Evolutionary conservation across 73 alveolate species (phyloP), one percentile per base, ranked within the genome.

Genomic region (Blepharisma japonicum): DNA sequence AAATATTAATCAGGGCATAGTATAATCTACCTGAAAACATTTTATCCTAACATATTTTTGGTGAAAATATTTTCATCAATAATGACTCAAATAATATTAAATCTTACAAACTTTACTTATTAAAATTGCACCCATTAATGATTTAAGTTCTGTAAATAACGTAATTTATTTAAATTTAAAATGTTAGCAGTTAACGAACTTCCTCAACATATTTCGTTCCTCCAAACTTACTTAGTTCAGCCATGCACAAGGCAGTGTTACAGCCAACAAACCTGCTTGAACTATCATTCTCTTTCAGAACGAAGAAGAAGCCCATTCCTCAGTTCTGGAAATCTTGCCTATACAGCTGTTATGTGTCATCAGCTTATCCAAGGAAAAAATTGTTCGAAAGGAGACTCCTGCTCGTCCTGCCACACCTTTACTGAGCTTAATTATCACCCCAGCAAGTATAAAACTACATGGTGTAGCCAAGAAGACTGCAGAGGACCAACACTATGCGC

Each of bases 351-450:
- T 7, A 23, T 72, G n/a, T 53, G 68, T 42, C 68, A 23, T 38
- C 25, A 7, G 7, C 38, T 68, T n/a, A 23, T 56, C 18, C 56
- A 80, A 80, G 42, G 66, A 6, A 39, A 11, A 25, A n/a, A 50
- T 7, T 80, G 87, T 46, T 55, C 76, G 0, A 51, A 27, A 8
- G 11, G 45, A 71, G 87, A 80, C 51, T 21, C 72, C 38, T 80
- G 87, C 32, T 23, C 45, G 32, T 42, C 11, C 56, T 48, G 77
- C 20, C 87, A 80, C 82, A 80, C 32, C 76, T 70, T 80, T n/a
- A 6, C 71, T 46, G 87, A 80, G 38, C 55, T 68, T 6, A 47
- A n/a, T 23, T 80, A 67, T 54, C 87, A 80, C 32, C 87, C 87
- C 42, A 25, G 50, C 23, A 25, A 21, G 11, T 80, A 25, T 72